A percentile compares a stretch with the other conserved stretches of the same genome.
Conservation (phyloP, 129 eudicot genomes). For the Oenanthe sinensis region DNA sequence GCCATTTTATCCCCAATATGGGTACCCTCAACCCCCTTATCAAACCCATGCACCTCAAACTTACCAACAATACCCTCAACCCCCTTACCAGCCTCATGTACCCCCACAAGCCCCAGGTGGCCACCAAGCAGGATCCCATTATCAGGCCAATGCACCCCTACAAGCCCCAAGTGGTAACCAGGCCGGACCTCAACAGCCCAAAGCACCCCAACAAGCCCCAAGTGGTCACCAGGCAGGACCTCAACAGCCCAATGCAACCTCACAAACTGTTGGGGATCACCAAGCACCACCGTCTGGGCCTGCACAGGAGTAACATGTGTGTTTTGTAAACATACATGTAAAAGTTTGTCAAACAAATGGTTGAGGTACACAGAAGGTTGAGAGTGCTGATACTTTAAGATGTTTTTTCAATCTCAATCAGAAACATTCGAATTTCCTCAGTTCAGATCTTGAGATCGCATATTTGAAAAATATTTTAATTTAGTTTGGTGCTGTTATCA, state of each 20-base stretch:
- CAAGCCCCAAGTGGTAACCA: conserved; percentile 10
- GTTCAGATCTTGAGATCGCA: not conserved
- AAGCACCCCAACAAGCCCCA: not conserved
- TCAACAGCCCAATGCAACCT: not conserved
- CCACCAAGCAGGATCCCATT: conserved; percentile 30
- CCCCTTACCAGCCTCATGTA: conserved; percentile 35
- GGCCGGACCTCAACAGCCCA: conserved; percentile 9
- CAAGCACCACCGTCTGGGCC: not conserved
- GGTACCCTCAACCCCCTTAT: conserved; percentile 46
- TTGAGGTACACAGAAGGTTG: not conserved
- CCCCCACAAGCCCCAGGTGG: conserved; percentile 40
- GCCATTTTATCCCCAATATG: conserved; percentile 71
- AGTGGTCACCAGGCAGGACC: not conserved
- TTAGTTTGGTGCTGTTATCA: not conserved
- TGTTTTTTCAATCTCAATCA: not conserved
- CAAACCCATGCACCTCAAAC: conserved; percentile 29
- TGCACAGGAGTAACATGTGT: not conserved
- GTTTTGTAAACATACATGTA: too few relatives aligned
- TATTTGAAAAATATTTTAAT: not conserved
- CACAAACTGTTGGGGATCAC: not conserved
- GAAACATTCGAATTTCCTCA: not conserved
- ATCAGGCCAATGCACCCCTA: conserved; percentile 35
- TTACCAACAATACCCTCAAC: conserved; percentile 75
- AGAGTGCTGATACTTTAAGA: not conserved
- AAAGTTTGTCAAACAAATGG: not conserved